Percentiles rank a stretch among this genome's conserved stretches.
Conservation (phyloP, 768 basidiomycete species). For the Suillus decipiens region DNA sequence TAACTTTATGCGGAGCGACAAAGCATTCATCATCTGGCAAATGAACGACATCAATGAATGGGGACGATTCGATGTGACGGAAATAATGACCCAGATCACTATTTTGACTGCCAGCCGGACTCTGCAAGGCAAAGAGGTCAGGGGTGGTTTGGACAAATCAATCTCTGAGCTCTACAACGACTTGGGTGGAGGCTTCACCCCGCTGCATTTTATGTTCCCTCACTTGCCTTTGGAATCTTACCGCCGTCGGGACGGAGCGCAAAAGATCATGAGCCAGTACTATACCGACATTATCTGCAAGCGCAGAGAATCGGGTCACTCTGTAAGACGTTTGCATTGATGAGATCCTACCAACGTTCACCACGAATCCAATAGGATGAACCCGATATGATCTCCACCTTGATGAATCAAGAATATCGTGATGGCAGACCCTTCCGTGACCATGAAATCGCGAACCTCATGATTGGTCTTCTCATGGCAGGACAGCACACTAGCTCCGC, state of each 20-base stretch:
- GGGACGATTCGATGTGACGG: conserved; percentile 75
- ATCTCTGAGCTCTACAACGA: conserved; percentile 86
- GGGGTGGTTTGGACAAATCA: conserved; percentile 71
- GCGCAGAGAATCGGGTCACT: conserved; percentile 51
- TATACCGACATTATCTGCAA: conserved; percentile 85
- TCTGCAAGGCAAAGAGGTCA: conserved; percentile 91
- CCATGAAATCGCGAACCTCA: conserved; percentile 94
- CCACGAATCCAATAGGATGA: conserved; percentile 50
- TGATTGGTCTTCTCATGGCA: conserved; percentile 99
- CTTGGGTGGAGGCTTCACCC: conserved; percentile 95
- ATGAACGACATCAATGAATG: conserved; percentile 70
- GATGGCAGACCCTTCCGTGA: conserved; percentile 76
- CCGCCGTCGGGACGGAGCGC: conserved; percentile 83
- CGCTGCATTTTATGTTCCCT: conserved; percentile 94
- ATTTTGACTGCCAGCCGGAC: conserved; percentile 94
- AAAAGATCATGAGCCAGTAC: conserved; percentile 91
- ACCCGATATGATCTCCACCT: conserved; percentile 90
- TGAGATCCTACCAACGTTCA: conserved; percentile 8
- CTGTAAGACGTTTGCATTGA: conserved; percentile 29
- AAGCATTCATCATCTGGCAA: conserved; percentile 62
- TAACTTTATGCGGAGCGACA: conserved; percentile 67
- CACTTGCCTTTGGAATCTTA: conserved; percentile 91
- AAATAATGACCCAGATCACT: conserved; percentile 82
- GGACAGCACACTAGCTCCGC: conserved; percentile 98
- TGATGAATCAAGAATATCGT: conserved; percentile 85